A percentile compares a stretch with the other conserved stretches of the same genome.
phyloP scores from a whole-genome alignment of 495 filamentous ascomycete species.

The Amniculicola lignicola region DNA sequence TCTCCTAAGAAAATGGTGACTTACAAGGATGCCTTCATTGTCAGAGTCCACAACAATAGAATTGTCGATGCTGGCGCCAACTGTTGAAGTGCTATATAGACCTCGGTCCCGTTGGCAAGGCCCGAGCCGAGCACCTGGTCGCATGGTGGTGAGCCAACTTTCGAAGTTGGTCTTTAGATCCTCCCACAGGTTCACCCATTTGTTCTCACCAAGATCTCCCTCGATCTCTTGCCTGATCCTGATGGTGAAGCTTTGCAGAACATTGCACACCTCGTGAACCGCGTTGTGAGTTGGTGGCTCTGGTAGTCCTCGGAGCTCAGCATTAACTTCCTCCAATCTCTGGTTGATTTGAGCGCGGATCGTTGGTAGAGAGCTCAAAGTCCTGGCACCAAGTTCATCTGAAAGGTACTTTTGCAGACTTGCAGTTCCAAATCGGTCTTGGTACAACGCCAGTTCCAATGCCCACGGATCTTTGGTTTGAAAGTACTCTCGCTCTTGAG shows the following conservation, averaged over 20 bases:
- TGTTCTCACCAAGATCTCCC: not conserved
- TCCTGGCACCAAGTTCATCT: conserved; percentile 40
- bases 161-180: not conserved
- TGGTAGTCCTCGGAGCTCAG: conserved; percentile 33
- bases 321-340: conserved; percentile 31
- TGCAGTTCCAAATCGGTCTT: conserved; percentile 41
- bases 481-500: conserved; percentile 45
- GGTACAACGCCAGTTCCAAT: conserved; percentile 33
- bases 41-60: conserved; percentile 21
- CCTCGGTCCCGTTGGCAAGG: conserved; percentile 1
- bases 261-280: conserved; percentile 2
- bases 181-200: conserved; percentile 8
- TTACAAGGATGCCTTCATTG: too few species aligned
- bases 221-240: conserved; percentile 8
- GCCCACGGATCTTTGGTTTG: conserved; percentile 41
- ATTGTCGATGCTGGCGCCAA: conserved; percentile 35
- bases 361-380: conserved; percentile 37
- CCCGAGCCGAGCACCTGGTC: not conserved
- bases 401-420: conserved; percentile 43
- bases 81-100: not conserved
- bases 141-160: not conserved
- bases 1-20: too few species aligned
- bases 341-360: conserved; percentile 26
- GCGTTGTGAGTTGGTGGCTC: conserved; percentile 12
- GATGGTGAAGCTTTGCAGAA: not conserved